Percentiles rank a stretch among this genome's conserved stretches.
phyloP scores from a whole-genome alignment of 495 filamentous ascomycete species.

The Trypethelium eluteriae region DNA sequence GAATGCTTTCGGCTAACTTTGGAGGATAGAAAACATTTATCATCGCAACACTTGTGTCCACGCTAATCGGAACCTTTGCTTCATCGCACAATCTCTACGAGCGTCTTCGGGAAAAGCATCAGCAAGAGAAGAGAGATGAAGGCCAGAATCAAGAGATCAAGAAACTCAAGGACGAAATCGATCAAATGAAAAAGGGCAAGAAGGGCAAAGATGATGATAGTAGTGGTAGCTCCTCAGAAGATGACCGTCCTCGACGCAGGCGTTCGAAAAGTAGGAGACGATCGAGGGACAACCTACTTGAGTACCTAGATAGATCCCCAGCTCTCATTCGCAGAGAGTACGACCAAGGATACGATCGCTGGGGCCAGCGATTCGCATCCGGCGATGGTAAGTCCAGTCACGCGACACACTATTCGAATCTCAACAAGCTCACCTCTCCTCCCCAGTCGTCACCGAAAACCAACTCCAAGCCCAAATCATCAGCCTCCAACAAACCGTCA shows the following conservation, averaged over 20 bases:
- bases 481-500: constrained; percentile 33
- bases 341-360: constrained; percentile 25
- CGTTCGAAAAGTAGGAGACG: constrained; percentile 16
- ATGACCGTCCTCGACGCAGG: constrained; percentile 14
- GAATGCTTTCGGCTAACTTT: not conserved
- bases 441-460: constrained; percentile 30
- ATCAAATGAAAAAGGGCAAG: constrained; percentile 20
- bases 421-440: not conserved
- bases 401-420: not conserved
- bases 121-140: constrained; percentile 28
- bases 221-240: constrained; percentile 1
- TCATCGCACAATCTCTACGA: constrained; percentile 30
- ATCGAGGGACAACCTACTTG: not conserved
- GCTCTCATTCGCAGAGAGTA: constrained; percentile 28
- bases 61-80: constrained; percentile 32
- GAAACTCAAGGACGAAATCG: constrained; percentile 41
- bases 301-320: constrained; percentile 17
- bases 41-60: constrained; percentile 32
- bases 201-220: constrained; percentile 15
- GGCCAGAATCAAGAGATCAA: constrained; percentile 30
- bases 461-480: constrained; percentile 34
- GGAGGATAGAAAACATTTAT: constrained; percentile 32
- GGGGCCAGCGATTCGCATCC: constrained; percentile 28
- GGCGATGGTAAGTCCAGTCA: constrained; percentile 26
- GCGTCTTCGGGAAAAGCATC: constrained; percentile 15